Evolutionary conservation across 2,329 filamentous ascomycete genomes (phyloP), one percentile per base, ranked within the genome.

Genomic region (Parafenestella ontariensis): DNA sequence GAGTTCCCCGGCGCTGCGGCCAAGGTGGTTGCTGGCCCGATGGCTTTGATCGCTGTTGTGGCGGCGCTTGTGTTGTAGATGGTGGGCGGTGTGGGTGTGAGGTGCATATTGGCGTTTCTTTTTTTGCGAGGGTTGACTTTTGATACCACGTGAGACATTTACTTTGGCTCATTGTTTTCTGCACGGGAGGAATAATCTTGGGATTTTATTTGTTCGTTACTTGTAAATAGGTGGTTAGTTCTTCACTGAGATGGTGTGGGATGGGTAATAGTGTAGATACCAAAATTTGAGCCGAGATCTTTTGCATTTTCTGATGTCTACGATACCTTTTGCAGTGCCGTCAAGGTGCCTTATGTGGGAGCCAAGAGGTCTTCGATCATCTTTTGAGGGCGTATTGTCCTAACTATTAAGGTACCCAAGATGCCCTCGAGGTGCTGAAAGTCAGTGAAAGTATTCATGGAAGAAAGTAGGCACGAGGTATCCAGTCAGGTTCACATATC

Each of bases 1-100:
- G 54, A 64, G 53, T 66, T 64, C 46, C 56, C 60, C 23, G 61
- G 43, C 28, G 66, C 65, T 13, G 63, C 62, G 3, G 45, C 49
- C 24, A 66, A 67, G 60, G 36, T 66, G 20, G 62, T 52, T 23
- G 58, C 57, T 13, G 62, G 68, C 29, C 61, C 61, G 18, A 66
- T 59, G 39, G 69, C 58, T 15, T 46, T 71, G 9, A 31, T 70
- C 31, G 65, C 56, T 24, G 68, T 62, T 26, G 67, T 61, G 2
- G 61, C 62, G 29, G 69, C 61, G 10, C 43, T 72, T 20, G 46
- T 69, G 41, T 59, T 74, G 39, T 74, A 68, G 50, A 60, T 33
- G 46, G 52, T 48, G 17, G 8, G 50, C 6, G 23, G 10, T 29
- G 21, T 20, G 43, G 26, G 31, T 40, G 36, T 45, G 40, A 36